Conservation (phyloP, 1,284 basidiomycete species). For the Microbotryum intermedium region DNA sequence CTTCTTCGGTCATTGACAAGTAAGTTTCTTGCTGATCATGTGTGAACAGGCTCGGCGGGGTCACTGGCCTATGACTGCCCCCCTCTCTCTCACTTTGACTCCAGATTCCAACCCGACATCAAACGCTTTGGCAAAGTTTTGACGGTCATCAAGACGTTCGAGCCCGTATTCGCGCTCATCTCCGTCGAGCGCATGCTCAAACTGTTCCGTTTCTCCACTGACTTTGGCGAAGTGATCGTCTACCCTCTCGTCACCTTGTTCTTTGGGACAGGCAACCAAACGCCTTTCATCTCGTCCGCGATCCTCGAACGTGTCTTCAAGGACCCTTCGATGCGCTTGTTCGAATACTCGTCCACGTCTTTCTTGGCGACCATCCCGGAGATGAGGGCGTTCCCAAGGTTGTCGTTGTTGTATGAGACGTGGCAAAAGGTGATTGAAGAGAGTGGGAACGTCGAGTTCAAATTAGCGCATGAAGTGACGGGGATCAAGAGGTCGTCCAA, state of each 20-base stretch:
- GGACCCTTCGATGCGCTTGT: conserved; percentile 50
- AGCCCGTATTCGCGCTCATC: conserved; percentile 52
- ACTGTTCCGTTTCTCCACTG: conserved; percentile 52
- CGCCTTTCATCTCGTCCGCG: conserved; percentile 51
- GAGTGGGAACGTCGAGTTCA: conserved; percentile 45
- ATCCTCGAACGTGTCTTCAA: conserved; percentile 54
- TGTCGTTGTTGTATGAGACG: conserved; percentile 46
- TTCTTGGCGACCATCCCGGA: conserved; percentile 44
- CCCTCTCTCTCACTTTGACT: too few species aligned
- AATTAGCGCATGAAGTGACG: conserved; percentile 44
- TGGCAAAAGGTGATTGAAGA: conserved; percentile 46
- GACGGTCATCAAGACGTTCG: conserved; percentile 48
- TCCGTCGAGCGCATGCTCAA: conserved; percentile 53
- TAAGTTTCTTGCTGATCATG: background rate
- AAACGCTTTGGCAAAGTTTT: conserved; percentile 52
- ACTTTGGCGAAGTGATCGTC: conserved; percentile 39
- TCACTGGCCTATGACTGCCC: too few species aligned
- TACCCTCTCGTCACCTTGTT: conserved; percentile 36
- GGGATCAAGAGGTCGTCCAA: conserved; percentile 38
- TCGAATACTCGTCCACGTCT: conserved; percentile 39
- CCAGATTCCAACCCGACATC: conserved; percentile 43
- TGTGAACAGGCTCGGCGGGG: too few species aligned
- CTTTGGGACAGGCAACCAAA: conserved; percentile 50
- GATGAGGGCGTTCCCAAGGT: conserved; percentile 43
- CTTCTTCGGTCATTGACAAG: conserved; percentile 47